Conservation (phyloP, 345 rosid genomes). For the Rhizophora mangle region DNA sequence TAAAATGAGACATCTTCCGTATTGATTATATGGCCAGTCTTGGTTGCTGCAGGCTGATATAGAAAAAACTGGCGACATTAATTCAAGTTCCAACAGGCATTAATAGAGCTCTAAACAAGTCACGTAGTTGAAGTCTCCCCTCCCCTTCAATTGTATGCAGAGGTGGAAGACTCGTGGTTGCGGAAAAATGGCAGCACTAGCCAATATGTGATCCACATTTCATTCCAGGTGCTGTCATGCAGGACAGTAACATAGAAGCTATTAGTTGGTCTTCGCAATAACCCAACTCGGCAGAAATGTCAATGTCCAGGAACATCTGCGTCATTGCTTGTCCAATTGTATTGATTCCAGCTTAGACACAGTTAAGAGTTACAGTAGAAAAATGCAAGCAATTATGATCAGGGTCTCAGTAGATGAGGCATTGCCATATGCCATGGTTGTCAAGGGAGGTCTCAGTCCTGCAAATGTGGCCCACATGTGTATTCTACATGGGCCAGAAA, state of each 20-base stretch:
- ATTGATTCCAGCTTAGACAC: neutral
- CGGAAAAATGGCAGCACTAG: neutral
- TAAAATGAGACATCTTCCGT: no score
- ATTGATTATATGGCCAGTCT: no score
- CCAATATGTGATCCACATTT: neutral
- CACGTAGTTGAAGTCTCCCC: neutral
- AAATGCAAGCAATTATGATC: neutral
- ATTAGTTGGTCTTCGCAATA: constrained; percentile 13
- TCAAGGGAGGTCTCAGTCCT: neutral
- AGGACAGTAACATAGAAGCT: neutral
- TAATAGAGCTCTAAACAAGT: neutral
- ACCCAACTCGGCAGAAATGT: neutral
- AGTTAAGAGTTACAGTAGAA: neutral
- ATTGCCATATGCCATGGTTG: neutral
- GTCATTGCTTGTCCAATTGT: neutral
- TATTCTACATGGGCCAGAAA: neutral
- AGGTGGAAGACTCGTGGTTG: neutral
- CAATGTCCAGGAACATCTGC: neutral
- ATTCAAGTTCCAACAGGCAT: neutral
- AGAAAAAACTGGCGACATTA: neutral
- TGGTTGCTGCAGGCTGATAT: neutral
- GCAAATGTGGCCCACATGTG: neutral
- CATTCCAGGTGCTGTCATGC: neutral
- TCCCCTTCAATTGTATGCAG: constrained; percentile 1
- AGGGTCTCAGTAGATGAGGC: neutral